Conservation (phyloP, 495 filamentous ascomycete species). For the Xylaria palmicola region DNA sequence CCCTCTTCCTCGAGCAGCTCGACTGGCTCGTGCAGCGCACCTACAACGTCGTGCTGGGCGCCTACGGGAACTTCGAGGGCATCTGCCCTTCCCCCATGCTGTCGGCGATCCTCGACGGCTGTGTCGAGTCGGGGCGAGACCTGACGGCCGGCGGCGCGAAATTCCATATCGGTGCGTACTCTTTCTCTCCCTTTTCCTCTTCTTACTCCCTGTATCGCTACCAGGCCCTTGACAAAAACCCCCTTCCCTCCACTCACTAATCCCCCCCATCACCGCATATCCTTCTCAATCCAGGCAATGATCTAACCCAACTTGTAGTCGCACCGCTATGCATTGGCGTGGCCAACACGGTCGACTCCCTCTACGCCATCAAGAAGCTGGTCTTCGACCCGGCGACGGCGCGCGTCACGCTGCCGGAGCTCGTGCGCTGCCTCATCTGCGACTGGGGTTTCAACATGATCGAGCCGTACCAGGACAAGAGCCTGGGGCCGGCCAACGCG, state of each 20-base stretch:
- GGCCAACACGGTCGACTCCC: slow-evolving; percentile 15
- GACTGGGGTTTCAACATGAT: slow-evolving; percentile 24
- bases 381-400: slow-evolving; percentile 1
- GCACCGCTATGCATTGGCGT: slow-evolving; percentile 9
- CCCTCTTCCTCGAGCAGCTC: slow-evolving; percentile 13
- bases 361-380: slow-evolving; percentile 15
- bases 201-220: background rate
- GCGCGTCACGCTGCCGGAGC: slow-evolving; percentile 3
- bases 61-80: slow-evolving; percentile 6
- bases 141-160: slow-evolving; percentile 12
- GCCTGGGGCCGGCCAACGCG: slow-evolving; percentile 16
- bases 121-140: slow-evolving; percentile 8
- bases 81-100: slow-evolving; percentile 17
- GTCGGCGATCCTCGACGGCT: slow-evolving; percentile 6
- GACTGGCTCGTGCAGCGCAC: background rate
- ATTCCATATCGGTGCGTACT: slow-evolving; percentile 6
- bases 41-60: background rate
- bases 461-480: slow-evolving; percentile 22
- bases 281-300: background rate
- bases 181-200: background rate
- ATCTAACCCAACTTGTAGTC: background rate
- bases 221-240: background rate
- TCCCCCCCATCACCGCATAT: too few relatives aligned
- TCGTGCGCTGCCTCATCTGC: slow-evolving; percentile 15
- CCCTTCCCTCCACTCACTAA: too few relatives aligned